Evolutionary conservation across 257 asterid genomes (phyloP).

Genomic region (Nicotiana obtusifolia): DNA sequence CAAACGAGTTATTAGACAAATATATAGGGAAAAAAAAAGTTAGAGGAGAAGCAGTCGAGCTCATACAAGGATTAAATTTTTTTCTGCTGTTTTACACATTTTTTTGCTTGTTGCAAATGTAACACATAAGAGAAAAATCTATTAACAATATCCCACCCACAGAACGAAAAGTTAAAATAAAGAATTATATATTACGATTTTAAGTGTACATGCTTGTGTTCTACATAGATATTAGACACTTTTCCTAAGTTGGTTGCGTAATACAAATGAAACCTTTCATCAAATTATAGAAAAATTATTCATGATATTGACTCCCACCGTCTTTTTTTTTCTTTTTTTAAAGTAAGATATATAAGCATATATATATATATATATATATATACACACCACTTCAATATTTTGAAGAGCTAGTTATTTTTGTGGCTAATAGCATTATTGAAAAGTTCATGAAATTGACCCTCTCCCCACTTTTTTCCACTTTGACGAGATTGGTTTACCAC

Average conservation of each 20-base stretch:
- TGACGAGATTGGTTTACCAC: neutral
- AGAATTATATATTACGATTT: neutral
- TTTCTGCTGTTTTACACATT: neutral
- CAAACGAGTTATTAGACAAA: too few species aligned
- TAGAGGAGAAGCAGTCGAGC: too few species aligned
- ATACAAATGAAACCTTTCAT: neutral
- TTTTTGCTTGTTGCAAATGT: neutral
- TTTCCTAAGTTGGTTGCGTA: neutral
- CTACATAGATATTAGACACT: neutral
- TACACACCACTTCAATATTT: neutral
- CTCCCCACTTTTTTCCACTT: neutral
- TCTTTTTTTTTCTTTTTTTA: neutral
- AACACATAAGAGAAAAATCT: neutral
- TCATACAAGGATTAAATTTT: neutral
- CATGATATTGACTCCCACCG: slow-evolving; percentile 4
- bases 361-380: too few species aligned
- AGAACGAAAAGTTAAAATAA: neutral
- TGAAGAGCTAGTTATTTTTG: neutral
- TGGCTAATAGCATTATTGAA: neutral
- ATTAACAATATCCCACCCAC: neutral
- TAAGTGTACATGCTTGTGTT: neutral
- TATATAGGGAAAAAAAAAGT: too few species aligned
- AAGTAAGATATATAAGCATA: neutral
- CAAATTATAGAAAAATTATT: neutral
- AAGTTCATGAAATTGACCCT: slow-evolving; percentile 2